Conservation (phyloP, 192 early-diverging fungal species). For the Funneliformis mosseae region DNA sequence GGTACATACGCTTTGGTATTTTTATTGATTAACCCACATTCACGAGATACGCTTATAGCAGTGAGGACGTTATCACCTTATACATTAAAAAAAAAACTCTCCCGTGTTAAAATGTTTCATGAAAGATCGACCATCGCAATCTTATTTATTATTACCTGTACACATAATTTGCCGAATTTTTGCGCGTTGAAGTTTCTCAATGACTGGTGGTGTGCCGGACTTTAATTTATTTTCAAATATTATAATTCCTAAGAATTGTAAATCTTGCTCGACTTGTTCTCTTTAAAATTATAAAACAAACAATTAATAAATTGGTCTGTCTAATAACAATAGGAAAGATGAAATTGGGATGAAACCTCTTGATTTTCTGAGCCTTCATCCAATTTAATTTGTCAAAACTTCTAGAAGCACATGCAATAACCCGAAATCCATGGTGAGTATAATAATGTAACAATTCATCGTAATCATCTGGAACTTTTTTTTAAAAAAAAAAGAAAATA, state of each 20-base stretch:
- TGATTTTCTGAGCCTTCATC: constrained; percentile 76
- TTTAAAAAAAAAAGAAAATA: not conserved
- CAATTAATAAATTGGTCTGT: not conserved
- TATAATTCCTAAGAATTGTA: constrained; percentile 93
- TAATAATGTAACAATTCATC: constrained; percentile 78
- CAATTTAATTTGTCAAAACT: constrained; percentile 68
- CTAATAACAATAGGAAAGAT: not conserved
- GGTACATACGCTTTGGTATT: constrained; percentile 79
- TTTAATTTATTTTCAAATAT: constrained; percentile 99
- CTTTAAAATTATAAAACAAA: constrained; percentile 47
- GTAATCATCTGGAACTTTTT: constrained; percentile 83
- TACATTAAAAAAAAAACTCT: constrained; percentile 7
- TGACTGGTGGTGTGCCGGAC: constrained; percentile 74
- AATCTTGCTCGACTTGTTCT: constrained; percentile 79
- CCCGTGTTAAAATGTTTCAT: not conserved
- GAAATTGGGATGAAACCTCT: constrained; percentile 40
- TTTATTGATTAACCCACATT: constrained; percentile 87
- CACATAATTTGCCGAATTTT: constrained; percentile 97
- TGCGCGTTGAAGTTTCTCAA: constrained; percentile 78
- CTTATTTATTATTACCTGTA: constrained; percentile 59
- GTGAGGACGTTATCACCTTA: constrained; percentile 94
- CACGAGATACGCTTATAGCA: constrained; percentile 90
- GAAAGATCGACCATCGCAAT: not conserved
- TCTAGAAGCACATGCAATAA: constrained; percentile 91
- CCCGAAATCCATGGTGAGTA: constrained; percentile 95